These are phyloP conservation scores for Candida boleticola DNA, from an alignment of 805 yeast genomes.

Conservation along the genomic window DNA sequence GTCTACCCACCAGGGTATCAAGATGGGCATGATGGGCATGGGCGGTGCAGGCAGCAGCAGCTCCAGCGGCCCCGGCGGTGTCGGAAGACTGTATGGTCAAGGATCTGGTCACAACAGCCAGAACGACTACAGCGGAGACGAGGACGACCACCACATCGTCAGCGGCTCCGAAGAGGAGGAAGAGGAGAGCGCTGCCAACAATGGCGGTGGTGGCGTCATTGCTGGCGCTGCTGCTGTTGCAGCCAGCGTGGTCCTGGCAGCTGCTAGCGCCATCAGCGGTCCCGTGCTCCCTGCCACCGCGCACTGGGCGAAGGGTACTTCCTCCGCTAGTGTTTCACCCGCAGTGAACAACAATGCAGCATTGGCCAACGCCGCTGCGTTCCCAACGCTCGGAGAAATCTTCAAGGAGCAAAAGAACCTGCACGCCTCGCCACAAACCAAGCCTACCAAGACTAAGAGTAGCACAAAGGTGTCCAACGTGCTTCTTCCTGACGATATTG, in stretches of 20 bases:
- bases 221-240: conserved; percentile 11
- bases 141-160: conserved; percentile 6
- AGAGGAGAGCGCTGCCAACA: conserved; percentile 9
- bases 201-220: conserved; percentile 4
- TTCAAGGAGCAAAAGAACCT: conserved; percentile 34
- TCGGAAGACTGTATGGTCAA: conserved; percentile 22
- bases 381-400: conserved; percentile 57
- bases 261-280: conserved; percentile 9
- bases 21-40: conserved; percentile 48
- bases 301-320: conserved; percentile 51
- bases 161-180: conserved; percentile 14
- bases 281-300: conserved; percentile 70
- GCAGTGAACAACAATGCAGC: conserved; percentile 32
- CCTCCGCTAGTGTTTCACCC: conserved; percentile 35
- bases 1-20: conserved; percentile 69
- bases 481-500: conserved; percentile 47
- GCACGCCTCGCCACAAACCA: conserved; percentile 24
- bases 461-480: conserved; percentile 27
- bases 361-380: conserved; percentile 50
- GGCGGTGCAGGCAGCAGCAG: conserved; percentile 15
- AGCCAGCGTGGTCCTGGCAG: conserved; percentile 1
- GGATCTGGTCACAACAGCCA: conserved; percentile 15
- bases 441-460: conserved; percentile 26
- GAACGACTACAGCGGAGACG: conserved; percentile 15
- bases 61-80: conserved; percentile 19